These are phyloP conservation scores for Backusella circina DNA, from an alignment of 192 early-diverging fungal genomes.

Conservation along the genomic window DNA sequence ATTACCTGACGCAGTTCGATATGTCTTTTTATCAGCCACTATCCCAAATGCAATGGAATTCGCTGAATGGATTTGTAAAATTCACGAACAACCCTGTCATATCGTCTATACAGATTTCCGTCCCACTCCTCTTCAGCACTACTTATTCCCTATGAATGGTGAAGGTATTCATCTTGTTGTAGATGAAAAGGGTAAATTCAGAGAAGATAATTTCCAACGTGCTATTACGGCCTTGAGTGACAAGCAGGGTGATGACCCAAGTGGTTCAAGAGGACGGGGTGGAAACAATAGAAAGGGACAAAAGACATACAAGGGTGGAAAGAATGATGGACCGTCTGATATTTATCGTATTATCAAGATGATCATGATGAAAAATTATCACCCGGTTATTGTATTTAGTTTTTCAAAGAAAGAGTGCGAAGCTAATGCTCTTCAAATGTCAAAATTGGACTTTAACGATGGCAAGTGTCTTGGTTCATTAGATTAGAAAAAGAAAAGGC, in stretches of 20 bases:
- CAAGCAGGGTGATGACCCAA: slow-evolving; percentile 55
- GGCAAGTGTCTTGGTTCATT: slow-evolving; percentile 21
- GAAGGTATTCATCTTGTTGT: slow-evolving; percentile 95
- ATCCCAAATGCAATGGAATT: slow-evolving; percentile 99
- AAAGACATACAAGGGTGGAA: slow-evolving; percentile 51
- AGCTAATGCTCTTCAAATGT: slow-evolving; percentile 83
- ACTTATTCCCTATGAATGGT: slow-evolving; percentile 86
- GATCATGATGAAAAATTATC: slow-evolving; percentile 93
- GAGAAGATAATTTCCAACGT: slow-evolving; percentile 94
- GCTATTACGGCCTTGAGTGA: slow-evolving; percentile 75
- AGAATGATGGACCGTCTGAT: slow-evolving; percentile 65
- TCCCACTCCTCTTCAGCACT: slow-evolving; percentile 96
- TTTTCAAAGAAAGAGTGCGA: slow-evolving; percentile 96
- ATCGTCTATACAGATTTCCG: slow-evolving; percentile 98
- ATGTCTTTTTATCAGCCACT: slow-evolving; percentile 96
- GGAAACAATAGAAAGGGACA: slow-evolving; percentile 46
- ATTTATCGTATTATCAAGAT: slow-evolving; percentile 94
- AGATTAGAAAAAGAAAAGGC: background rate
- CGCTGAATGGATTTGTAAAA: slow-evolving; percentile 96
- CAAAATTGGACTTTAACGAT: slow-evolving; percentile 90
- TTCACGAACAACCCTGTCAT: slow-evolving; percentile 96
- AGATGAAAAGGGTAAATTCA: slow-evolving; percentile 92
- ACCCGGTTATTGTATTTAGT: slow-evolving; percentile 98
- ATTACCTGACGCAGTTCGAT: slow-evolving; percentile 87
- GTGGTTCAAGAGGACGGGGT: slow-evolving; percentile 41